Percentiles rank a stretch among this genome's conserved stretches.
These are phyloP conservation scores for Termitomyces sp. DNA, from an alignment of 768 basidiomycete genomes.

Conservation along the genomic window DNA sequence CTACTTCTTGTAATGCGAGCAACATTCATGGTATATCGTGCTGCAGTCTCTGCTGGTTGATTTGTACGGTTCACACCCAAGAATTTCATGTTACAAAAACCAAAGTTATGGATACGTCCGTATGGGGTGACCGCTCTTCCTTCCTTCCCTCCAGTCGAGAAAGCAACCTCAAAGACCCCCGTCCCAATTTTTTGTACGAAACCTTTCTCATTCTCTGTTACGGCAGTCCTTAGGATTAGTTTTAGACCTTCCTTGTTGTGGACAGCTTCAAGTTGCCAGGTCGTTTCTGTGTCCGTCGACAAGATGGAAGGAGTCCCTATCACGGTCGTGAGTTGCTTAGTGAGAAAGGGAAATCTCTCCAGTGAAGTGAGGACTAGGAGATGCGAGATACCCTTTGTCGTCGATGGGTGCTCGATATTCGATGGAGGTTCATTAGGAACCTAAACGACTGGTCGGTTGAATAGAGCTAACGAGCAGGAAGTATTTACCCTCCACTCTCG, in stretches of 20 bases:
- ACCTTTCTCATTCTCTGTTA: slow-evolving; percentile 25
- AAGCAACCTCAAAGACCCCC: slow-evolving; percentile 50
- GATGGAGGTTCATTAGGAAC: slow-evolving; percentile 43
- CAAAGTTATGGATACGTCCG: slow-evolving; percentile 29
- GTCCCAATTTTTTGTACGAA: slow-evolving; percentile 23
- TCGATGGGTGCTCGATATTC: slow-evolving; percentile 45
- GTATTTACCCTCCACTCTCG: slow-evolving; percentile 49
- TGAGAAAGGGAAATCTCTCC: slow-evolving; percentile 21
- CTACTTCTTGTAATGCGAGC: too few relatives aligned
- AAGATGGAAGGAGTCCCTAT: slow-evolving; percentile 34
- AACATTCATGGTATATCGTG: background rate
- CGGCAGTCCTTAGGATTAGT: slow-evolving; percentile 31
- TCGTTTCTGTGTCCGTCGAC: slow-evolving; percentile 16
- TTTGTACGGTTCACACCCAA: too few relatives aligned
- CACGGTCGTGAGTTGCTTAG: slow-evolving; percentile 40
- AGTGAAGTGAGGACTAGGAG: slow-evolving; percentile 35
- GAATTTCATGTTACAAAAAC: too few relatives aligned
- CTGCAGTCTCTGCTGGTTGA: too few relatives aligned
- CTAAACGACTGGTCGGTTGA: slow-evolving; percentile 18
- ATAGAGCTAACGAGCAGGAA: background rate
- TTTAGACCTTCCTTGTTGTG: slow-evolving; percentile 11
- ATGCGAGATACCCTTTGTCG: slow-evolving; percentile 42
- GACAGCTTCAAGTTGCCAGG: slow-evolving; percentile 39
- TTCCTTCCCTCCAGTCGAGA: slow-evolving; percentile 30
- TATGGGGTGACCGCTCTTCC: slow-evolving; percentile 38